Conservation (phyloP, 768 basidiomycete species). For the Stropharia rugosoannulata region DNA sequence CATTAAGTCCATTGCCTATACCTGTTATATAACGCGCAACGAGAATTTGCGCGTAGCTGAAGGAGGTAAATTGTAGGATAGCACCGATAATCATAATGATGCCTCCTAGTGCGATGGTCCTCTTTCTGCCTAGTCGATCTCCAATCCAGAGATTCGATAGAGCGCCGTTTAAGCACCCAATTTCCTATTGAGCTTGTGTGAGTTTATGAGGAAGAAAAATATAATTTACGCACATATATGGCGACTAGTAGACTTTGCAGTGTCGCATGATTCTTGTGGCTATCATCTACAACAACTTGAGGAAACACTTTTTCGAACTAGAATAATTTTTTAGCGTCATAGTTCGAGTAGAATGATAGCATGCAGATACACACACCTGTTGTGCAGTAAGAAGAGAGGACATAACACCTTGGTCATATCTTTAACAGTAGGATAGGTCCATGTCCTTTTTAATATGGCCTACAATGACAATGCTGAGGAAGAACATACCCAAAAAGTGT, state of each 20-base stretch:
- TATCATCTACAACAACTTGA: slow-evolving; percentile 40
- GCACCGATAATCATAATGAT: slow-evolving; percentile 63
- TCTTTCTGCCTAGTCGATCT: slow-evolving; percentile 57
- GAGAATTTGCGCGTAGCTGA: slow-evolving; percentile 58
- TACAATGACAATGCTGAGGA: not conserved
- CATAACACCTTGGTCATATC: slow-evolving; percentile 74
- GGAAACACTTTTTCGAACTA: slow-evolving; percentile 62
- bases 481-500: slow-evolving; percentile 55
- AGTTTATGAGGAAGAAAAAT: not conserved
- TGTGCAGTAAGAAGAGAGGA: slow-evolving; percentile 58
- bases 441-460: not conserved
- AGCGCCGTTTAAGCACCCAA: slow-evolving; percentile 65
- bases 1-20: slow-evolving; percentile 65
- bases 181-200: slow-evolving; percentile 39
- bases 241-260: slow-evolving; percentile 61
- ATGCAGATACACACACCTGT: slow-evolving; percentile 31
- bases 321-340: not conserved
- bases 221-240: slow-evolving; percentile 42
- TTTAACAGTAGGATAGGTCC: slow-evolving; percentile 14
- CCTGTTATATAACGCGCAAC: slow-evolving; percentile 62
- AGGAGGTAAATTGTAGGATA: slow-evolving; percentile 57
- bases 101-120: slow-evolving; percentile 57
- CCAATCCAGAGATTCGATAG: slow-evolving; percentile 61
- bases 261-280: slow-evolving; percentile 46
- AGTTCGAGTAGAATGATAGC: not conserved